A percentile compares a stretch with the other conserved stretches of the same genome.
Evolutionary conservation across 129 eudicot species (phyloP).

Genomic region (Pittosporum tobira): DNA sequence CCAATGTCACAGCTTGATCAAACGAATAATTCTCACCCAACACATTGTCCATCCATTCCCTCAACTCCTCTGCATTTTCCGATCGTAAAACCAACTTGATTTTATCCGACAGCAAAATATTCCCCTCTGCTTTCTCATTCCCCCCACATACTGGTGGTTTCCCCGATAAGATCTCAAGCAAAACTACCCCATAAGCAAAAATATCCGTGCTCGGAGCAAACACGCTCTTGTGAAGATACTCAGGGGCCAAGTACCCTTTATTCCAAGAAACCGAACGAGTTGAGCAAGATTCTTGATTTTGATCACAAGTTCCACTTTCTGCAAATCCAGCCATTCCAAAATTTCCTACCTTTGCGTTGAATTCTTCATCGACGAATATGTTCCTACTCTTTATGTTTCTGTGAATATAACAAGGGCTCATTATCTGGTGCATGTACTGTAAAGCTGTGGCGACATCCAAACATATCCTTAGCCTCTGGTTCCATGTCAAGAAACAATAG

Average conservation of each 20-base stretch:
- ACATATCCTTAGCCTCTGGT: slow-evolving; percentile 74
- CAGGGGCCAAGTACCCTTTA: slow-evolving; percentile 72
- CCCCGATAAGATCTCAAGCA: slow-evolving; percentile 61
- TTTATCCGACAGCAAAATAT: slow-evolving; percentile 30
- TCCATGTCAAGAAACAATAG: slow-evolving; percentile 76
- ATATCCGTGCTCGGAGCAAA: slow-evolving; percentile 35
- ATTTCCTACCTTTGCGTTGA: slow-evolving; percentile 75
- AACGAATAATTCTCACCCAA: slow-evolving; percentile 64
- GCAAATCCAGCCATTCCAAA: slow-evolving; percentile 59
- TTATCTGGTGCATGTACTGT: slow-evolving; percentile 69
- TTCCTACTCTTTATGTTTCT: slow-evolving; percentile 62
- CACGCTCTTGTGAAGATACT: slow-evolving; percentile 17
- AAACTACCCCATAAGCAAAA: slow-evolving; percentile 58
- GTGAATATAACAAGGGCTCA: slow-evolving; percentile 55
- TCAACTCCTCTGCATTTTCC: slow-evolving; percentile 39
- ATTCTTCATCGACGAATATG: slow-evolving; percentile 78
- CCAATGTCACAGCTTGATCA: slow-evolving; percentile 53
- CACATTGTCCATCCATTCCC: slow-evolving; percentile 71
- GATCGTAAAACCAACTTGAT: slow-evolving; percentile 43
- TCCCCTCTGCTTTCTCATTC: slow-evolving; percentile 22
- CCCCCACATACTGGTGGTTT: slow-evolving; percentile 29
- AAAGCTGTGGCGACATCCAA: slow-evolving; percentile 73
- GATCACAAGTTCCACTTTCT: slow-evolving; percentile 8
- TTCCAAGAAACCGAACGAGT: slow-evolving; percentile 31
- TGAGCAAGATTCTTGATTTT: slow-evolving; percentile 19